A percentile compares a stretch with the other conserved stretches of the same genome.
These are phyloP conservation scores for Aspergillus avenaceus DNA, from an alignment of 495 filamentous ascomycete species.

Conservation along the genomic window DNA sequence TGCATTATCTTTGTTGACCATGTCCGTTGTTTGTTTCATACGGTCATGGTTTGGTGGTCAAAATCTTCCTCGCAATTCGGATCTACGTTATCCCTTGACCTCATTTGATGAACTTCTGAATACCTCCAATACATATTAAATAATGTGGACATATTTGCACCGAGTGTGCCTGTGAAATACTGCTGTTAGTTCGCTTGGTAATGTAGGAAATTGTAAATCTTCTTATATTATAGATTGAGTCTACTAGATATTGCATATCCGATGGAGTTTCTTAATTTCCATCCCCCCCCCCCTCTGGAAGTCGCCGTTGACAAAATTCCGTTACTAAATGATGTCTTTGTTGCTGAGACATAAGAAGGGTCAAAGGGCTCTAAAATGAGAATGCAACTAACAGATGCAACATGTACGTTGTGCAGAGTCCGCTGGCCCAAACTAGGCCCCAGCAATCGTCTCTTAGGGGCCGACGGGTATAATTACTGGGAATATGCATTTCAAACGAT, in stretches of 20 bases:
- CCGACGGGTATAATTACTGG: neutral
- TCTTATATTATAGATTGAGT: no score
- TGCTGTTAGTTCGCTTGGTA: neutral
- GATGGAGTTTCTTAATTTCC: no score
- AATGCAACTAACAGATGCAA: no score
- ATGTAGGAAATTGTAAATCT: no score
- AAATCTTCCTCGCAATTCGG: conserved; percentile 6
- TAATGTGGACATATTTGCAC: neutral
- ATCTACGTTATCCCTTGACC: conserved; percentile 1
- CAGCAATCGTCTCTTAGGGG: neutral
- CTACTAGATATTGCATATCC: no score
- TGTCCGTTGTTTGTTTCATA: conserved; percentile 7
- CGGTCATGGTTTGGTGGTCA: conserved; percentile 9
- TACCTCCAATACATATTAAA: neutral
- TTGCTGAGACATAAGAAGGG: no score
- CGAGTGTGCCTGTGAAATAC: neutral
- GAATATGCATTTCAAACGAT: neutral
- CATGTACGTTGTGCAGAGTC: neutral
- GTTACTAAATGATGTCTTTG: no score
- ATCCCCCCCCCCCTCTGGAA: no score
- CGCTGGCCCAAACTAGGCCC: neutral
- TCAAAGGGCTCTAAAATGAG: no score
- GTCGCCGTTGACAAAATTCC: no score
- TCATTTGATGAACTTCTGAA: neutral
- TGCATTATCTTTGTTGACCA: conserved; percentile 19